A percentile compares a stretch with the other conserved stretches of the same genome.
Conservation (phyloP, 2,329 filamentous ascomycete genomes). For the Ploettnerulaceae sp. region DNA sequence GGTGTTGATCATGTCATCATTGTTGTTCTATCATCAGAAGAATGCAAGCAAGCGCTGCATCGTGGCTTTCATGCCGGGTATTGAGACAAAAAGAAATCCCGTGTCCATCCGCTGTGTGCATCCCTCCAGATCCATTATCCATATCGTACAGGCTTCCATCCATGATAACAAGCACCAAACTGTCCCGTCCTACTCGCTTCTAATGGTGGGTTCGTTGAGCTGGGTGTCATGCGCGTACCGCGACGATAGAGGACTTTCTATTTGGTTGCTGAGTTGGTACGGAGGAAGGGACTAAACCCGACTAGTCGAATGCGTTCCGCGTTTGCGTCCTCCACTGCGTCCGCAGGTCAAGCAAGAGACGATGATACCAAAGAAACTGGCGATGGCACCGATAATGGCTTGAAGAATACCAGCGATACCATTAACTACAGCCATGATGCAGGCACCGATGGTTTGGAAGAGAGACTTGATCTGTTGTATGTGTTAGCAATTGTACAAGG, state of each 20-base stretch:
- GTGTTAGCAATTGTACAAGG: constrained; percentile 11
- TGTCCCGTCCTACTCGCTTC: too few relatives aligned
- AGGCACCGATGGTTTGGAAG: constrained; percentile 33
- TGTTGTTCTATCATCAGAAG: constrained; percentile 5
- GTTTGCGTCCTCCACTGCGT: constrained; percentile 28
- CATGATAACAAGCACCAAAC: not conserved
- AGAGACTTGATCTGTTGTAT: constrained; percentile 29
- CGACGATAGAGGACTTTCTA: not conserved
- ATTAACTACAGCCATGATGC: constrained; percentile 47
- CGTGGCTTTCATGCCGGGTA: constrained; percentile 10
- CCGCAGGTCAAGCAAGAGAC: constrained; percentile 37
- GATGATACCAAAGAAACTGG: constrained; percentile 35
- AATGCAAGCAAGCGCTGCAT: constrained; percentile 10
- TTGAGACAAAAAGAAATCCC: constrained; percentile 10
- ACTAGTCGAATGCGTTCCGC: constrained; percentile 20
- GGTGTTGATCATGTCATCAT: constrained; percentile 2
- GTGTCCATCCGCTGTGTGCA: not conserved
- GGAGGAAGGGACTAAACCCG: constrained; percentile 16
- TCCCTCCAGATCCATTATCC: not conserved
- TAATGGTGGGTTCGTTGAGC: too few relatives aligned
- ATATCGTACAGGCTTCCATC: constrained; percentile 6
- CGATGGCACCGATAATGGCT: constrained; percentile 32
- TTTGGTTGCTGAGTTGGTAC: not conserved
- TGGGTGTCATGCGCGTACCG: too few relatives aligned
- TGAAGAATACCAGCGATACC: constrained; percentile 42